Evolutionary conservation across 2,329 filamentous ascomycete genomes (phyloP).

Genomic region (Beauveria sp.): DNA sequence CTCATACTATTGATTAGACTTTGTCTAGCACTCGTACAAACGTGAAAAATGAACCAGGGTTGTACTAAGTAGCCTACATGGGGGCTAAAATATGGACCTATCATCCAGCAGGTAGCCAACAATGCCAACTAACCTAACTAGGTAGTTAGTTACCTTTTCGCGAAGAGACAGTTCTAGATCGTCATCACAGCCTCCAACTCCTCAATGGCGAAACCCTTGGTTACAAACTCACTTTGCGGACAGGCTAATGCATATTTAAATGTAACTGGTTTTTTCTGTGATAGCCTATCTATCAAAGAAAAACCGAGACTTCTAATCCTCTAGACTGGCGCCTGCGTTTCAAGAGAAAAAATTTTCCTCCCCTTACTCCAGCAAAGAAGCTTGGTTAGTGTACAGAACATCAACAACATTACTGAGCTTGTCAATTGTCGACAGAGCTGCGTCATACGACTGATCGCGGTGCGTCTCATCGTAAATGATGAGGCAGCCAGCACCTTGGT

Average conservation of each 20-base stretch:
- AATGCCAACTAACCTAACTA: too few relatives aligned
- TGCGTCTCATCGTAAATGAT: constrained; percentile 96
- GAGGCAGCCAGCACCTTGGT: constrained; percentile 94
- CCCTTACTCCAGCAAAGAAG: constrained; percentile 75
- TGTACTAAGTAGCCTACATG: too few relatives aligned
- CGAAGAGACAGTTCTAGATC: neutral
- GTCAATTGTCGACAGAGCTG: constrained; percentile 88
- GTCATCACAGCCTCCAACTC: too few relatives aligned
- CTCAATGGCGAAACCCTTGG: too few relatives aligned
- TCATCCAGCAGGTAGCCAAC: too few relatives aligned
- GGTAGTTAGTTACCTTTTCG: too few relatives aligned
- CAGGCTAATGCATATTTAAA: neutral
- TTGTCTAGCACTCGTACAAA: neutral
- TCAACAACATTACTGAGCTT: constrained; percentile 97
- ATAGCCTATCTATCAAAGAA: neutral
- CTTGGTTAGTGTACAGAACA: constrained; percentile 95
- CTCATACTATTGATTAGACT: too few relatives aligned
- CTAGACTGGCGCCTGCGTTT: neutral
- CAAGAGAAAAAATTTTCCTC: neutral
- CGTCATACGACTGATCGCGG: constrained; percentile 88
- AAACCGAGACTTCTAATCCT: neutral
- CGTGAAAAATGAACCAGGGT: too few relatives aligned
- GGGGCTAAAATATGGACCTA: too few relatives aligned
- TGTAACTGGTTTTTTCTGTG: neutral
- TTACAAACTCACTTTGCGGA: too few relatives aligned